Conservation (phyloP, 352 stramenopile species). For the Globisporangium mamillatum region DNA sequence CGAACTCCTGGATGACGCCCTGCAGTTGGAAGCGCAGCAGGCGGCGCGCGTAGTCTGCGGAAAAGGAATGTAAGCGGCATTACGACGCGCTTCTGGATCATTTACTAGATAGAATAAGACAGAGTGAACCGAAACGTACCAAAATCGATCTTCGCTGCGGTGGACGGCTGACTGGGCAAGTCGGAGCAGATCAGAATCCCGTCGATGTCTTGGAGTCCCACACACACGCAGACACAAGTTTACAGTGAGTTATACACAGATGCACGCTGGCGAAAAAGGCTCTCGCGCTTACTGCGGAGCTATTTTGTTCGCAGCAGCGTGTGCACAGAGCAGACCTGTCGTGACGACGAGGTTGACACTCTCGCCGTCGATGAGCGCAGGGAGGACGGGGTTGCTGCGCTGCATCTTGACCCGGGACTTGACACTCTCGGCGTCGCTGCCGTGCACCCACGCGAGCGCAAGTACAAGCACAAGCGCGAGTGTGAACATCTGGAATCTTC, state of each 20-base stretch:
- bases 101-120: too few species aligned
- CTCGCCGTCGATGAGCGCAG: constrained; percentile 28
- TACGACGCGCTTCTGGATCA: too few species aligned
- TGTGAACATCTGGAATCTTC: background rate
- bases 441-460: background rate
- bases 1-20: constrained; percentile 27
- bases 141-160: constrained; percentile 29
- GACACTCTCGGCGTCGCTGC: background rate
- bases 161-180: constrained; percentile 5
- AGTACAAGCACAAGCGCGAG: constrained; percentile 1
- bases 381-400: constrained; percentile 40
- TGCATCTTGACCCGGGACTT: constrained; percentile 35
- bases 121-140: constrained; percentile 16
- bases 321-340: constrained; percentile 20
- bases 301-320: background rate
- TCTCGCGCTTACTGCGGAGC: background rate
- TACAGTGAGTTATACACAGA: background rate
- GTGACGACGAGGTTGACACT: constrained; percentile 39
- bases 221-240: background rate
- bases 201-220: constrained; percentile 27
- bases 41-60: constrained; percentile 51
- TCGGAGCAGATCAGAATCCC: constrained; percentile 41
- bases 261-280: background rate
- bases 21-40: constrained; percentile 50
- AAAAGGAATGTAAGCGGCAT: background rate